Evolutionary conservation across 768 basidiomycete species (phyloP).

Genomic region (Termitomyces sp.): DNA sequence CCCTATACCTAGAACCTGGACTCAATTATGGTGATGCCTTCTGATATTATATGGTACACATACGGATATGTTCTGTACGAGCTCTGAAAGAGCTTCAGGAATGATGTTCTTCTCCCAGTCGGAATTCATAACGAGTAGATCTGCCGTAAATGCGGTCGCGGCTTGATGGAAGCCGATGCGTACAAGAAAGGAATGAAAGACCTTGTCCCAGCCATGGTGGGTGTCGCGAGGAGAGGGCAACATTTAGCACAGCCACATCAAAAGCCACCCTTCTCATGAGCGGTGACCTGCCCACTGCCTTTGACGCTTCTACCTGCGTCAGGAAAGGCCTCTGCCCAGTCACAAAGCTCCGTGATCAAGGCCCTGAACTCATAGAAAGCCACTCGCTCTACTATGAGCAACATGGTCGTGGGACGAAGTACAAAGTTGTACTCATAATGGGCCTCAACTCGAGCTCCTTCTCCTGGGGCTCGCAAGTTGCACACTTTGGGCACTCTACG

Average conservation of each 20-base stretch:
- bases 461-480: constrained; percentile 62
- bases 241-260: constrained; percentile 4
- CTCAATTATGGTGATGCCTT: constrained; percentile 1
- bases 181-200: constrained; percentile 49
- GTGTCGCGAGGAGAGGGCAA: constrained; percentile 31
- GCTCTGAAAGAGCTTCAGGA: constrained; percentile 48
- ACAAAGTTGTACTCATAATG: constrained; percentile 75
- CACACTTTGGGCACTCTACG: constrained; percentile 51
- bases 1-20: constrained; percentile 21
- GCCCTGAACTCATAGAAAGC: constrained; percentile 46
- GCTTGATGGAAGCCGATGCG: constrained; percentile 56
- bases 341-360: constrained; percentile 43
- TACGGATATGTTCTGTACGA: constrained; percentile 51
- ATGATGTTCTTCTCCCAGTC: constrained; percentile 61
- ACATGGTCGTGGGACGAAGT: constrained; percentile 60
- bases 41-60: constrained; percentile 14
- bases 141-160: constrained; percentile 59
- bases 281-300: constrained; percentile 40
- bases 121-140: constrained; percentile 65
- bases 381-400: constrained; percentile 80
- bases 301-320: constrained; percentile 57
- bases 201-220: constrained; percentile 60
- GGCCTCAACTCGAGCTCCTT: constrained; percentile 67
- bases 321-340: constrained; percentile 79
- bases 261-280: background rate